Base-by-base conservation (phyloP, 768 basidiomycete genomes). In the Suillus fuscotomentosus region DNA sequence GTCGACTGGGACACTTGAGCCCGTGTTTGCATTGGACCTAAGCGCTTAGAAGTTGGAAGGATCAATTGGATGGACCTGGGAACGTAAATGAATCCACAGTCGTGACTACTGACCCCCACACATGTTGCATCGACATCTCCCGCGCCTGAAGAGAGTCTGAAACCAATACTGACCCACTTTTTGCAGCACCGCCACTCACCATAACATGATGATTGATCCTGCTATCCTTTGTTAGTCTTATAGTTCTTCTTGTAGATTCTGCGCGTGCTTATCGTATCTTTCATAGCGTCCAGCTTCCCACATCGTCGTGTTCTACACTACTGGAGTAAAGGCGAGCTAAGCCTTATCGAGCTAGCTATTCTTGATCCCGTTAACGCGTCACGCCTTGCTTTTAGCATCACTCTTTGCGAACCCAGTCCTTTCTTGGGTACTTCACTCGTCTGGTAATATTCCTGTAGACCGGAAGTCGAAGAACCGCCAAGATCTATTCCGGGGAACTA, bases 401-500 rank as follows among this genome's bases (percentile, higher is more conserved):
- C 80, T 99, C 53, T 99, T 97, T 75, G 84, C 79, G 20, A 90
- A 97, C 73, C 93, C 93, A 3, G 75, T 87, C 11, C 79, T 90
- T 63, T 83, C 84, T 34, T 88, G 86, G 67, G 84, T 99, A 64
- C 82, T 99, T 10, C 85, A 85, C 61, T 91, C 91, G 66, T 91
- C 97, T 2, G 96, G 97, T n/a, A 97, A 97, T 76, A 96, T 99
- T 68, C 95, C 97, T 27, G 97, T 99, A 42, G 96, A 97, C 76
- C 87, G 97, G 65, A 95, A 93, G 79, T 92, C 86, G 66, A 94
- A 94, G 79, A 95, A 99, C 78, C 89, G 94, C 62, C 91, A 91
- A 71, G 84, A 86, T 22, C 81, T 99, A 20, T 96, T 97, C 79
- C 85, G 86, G 67, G 92, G 94, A 50, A 97, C 96, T 0, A 90